A percentile compares a stretch with the other conserved stretches of the same genome.
Evolutionary conservation across 257 asterid species (phyloP).

Genomic region (Plantago major): DNA sequence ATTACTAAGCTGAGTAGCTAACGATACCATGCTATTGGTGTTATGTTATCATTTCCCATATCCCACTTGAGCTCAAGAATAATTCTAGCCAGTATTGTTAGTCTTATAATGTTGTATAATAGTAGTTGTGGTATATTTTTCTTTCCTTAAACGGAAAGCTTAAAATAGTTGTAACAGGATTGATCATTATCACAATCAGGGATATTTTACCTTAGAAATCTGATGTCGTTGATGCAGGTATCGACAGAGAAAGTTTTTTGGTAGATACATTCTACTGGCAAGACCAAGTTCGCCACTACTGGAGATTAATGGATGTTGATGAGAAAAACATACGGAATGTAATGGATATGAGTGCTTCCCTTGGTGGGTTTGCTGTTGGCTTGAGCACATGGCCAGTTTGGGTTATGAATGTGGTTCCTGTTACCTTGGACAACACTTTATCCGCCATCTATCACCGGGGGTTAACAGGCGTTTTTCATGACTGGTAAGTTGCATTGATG

Average conservation of each 20-base stretch:
- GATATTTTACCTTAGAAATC: not conserved
- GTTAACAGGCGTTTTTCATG: conserved; percentile 71
- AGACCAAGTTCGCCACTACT: conserved; percentile 89
- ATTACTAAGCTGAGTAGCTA: too few species aligned
- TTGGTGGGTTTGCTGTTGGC: conserved; percentile 87
- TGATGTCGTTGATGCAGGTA: conserved; percentile 38
- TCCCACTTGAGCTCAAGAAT: too few species aligned
- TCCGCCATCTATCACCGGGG: conserved; percentile 82
- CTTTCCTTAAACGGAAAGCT: not conserved
- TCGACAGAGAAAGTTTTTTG: conserved; percentile 52
- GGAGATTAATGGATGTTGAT: conserved; percentile 78
- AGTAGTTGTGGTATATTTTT: too few species aligned
- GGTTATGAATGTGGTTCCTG: conserved; percentile 86
- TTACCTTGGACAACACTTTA: conserved; percentile 51
- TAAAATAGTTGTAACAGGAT: conserved; percentile 52
- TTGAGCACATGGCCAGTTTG: conserved; percentile 85
- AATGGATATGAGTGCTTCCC: conserved; percentile 88
- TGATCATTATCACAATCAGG: not conserved
- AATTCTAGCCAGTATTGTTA: too few species aligned
- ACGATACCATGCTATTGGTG: too few species aligned
- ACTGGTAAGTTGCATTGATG: conserved; percentile 47
- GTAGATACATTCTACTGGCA: conserved; percentile 87
- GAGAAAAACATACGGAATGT: conserved; percentile 70
- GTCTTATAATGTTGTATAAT: too few species aligned
- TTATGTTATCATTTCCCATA: too few species aligned